Base-by-base conservation (phyloP, 305 asterid species). In the Plantago coronopus region DNA sequence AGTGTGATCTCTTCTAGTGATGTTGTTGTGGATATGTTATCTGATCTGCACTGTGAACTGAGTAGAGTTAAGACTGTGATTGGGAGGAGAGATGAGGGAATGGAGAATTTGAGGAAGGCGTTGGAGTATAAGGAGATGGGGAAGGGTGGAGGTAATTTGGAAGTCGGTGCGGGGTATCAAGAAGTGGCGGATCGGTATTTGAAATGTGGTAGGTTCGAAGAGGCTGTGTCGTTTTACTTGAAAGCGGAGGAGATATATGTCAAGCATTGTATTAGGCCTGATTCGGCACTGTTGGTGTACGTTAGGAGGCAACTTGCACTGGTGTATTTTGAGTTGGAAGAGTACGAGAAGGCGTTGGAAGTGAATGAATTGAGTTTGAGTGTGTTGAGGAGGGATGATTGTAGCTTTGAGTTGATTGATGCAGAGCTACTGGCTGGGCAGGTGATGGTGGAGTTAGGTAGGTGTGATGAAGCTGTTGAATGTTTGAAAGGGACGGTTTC, bases 381-480 rank as follows among this genome's bases (percentile, higher is more conserved):
- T 22, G 27, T n/a, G 27, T 51, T 20, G 27, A 51, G 22, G 27
- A 20, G 4, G 9, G 22, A 20, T 34, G 57, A 11, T 6, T 17
- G 27, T 51, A 22, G 57, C 22, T 1, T 11, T 3, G 17, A 15
- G 13, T 51, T 51, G 57, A 29, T 51, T 12, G 37, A 51, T 51
- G 34, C 57, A 5, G 27, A 22, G 18, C 14, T 51, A 18, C 17
- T 21, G n/a, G 37, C 27, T 5, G 57, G 29, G 13, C n/a, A 51
- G 21, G 22, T 51, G 37, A 17, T 51, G 57, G 27, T 51, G 23
- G 14, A 16, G 17, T 21, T 51, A 12, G 38, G 37, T n/a, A 51
- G 15, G 57, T 51, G 27, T 51, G 14, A 51, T n/a, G 27, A 51
- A 51, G 57, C 57, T 51, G 57, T 51, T n/a, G n/a, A n/a, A n/a